A percentile compares a stretch with the other conserved stretches of the same genome.
Conservation (phyloP, 208 protist genomes). For the Acanthamoeba culbertsoni region DNA sequence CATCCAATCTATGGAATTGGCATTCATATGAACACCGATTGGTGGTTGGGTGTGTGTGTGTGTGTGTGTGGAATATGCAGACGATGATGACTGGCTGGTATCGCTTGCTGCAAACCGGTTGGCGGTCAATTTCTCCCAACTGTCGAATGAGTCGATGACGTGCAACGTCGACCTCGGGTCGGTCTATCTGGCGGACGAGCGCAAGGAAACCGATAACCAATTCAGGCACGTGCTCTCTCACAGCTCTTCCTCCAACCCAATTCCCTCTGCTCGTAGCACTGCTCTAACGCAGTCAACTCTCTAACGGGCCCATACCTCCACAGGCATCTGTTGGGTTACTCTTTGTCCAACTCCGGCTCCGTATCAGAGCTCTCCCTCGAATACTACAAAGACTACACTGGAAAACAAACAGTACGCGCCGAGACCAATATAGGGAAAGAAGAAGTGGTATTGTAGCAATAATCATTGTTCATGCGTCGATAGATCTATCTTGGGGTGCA, state of each 20-base stretch:
- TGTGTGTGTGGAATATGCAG: neutral
- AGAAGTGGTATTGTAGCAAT: neutral
- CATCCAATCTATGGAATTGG: too few species aligned
- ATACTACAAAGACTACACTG: constrained; percentile 21
- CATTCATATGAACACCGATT: too few species aligned
- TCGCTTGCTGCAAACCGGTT: neutral
- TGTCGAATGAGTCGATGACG: constrained; percentile 19
- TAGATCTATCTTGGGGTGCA: neutral
- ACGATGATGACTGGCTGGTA: neutral
- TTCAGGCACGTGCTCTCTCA: neutral
- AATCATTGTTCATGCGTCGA: too few species aligned
- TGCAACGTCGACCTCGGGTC: constrained; percentile 25
- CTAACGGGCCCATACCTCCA: too few species aligned
- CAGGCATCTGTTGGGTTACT: neutral
- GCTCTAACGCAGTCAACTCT: too few species aligned
- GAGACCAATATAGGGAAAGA: too few species aligned
- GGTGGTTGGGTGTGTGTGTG: too few species aligned
- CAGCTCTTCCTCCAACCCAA: neutral
- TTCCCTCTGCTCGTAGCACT: neutral
- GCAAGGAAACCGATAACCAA: constrained; percentile 15
- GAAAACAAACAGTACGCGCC: constrained; percentile 1
- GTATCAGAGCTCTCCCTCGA: neutral
- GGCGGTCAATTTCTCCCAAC: constrained; percentile 1
- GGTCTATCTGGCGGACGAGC: neutral
- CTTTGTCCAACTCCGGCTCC: neutral